Conservation (phyloP, 805 yeast species). For the Candida tallmaniae region DNA sequence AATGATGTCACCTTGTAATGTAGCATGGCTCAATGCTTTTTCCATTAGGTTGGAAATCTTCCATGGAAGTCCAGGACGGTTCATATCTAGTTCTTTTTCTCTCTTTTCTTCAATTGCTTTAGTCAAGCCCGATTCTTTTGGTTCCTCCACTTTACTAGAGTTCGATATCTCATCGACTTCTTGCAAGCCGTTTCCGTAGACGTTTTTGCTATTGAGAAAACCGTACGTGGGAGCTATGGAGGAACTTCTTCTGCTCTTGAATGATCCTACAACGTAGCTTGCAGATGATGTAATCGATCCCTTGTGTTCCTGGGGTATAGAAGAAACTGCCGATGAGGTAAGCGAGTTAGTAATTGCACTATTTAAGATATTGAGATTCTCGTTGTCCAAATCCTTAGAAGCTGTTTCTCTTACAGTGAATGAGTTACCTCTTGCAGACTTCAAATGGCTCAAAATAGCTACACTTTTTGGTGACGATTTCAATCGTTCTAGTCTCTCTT, state of each 20-base stretch:
- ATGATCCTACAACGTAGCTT: slow-evolving; percentile 7
- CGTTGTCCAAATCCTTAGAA: slow-evolving; percentile 29
- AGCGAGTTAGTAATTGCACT: slow-evolving; percentile 13
- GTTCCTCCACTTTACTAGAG: not conserved
- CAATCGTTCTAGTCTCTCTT: not conserved
- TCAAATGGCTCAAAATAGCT: slow-evolving; percentile 4
- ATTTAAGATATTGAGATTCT: slow-evolving; percentile 22
- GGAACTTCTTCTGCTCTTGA: slow-evolving; percentile 18
- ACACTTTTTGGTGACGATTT: slow-evolving; percentile 9
- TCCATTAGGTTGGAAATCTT: slow-evolving; percentile 45
- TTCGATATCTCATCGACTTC: slow-evolving; percentile 10
- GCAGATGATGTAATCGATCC: slow-evolving; percentile 9
- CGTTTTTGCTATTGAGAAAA: slow-evolving; percentile 7
- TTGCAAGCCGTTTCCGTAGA: slow-evolving; percentile 8
- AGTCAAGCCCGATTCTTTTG: slow-evolving; percentile 11
- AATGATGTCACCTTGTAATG: slow-evolving; percentile 59
- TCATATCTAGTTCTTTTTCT: slow-evolving; percentile 9
- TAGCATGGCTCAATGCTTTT: slow-evolving; percentile 51
- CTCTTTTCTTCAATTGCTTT: slow-evolving; percentile 9
- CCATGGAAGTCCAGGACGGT: slow-evolving; percentile 50
- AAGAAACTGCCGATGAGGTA: slow-evolving; percentile 13
- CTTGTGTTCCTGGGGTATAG: slow-evolving; percentile 8
- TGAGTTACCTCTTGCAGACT: slow-evolving; percentile 7
- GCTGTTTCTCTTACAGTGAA: not conserved
- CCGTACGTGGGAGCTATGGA: slow-evolving; percentile 16